A percentile compares a stretch with the other conserved stretches of the same genome.
Conservation (phyloP, 176 grass and related monocot genomes). For the Alopecurus myosuroides region DNA sequence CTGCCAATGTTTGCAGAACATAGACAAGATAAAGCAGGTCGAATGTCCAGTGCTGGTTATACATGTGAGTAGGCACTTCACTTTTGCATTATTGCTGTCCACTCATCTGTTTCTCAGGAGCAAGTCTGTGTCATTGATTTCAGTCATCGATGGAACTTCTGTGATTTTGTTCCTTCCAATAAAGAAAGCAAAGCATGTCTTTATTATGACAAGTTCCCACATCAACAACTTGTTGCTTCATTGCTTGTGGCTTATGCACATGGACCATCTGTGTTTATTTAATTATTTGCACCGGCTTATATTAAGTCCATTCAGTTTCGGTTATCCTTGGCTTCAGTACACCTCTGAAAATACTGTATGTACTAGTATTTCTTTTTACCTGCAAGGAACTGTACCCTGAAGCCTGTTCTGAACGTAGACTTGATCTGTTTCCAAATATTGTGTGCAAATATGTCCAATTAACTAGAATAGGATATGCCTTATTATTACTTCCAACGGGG, state of each 20-base stretch:
- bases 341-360: neutral
- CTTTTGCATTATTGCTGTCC: neutral
- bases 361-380: neutral
- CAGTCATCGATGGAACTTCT: neutral
- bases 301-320: neutral
- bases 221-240: neutral
- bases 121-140: neutral
- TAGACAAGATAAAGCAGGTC: conserved; percentile 95
- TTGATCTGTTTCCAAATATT: neutral
- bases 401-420: neutral
- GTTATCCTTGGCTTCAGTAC: neutral
- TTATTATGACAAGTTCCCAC: neutral
- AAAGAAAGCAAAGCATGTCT: neutral
- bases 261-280: neutral
- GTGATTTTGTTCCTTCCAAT: neutral
- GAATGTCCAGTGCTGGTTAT: conserved; percentile 91
- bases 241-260: neutral
- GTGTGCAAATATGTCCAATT: neutral
- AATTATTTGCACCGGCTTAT: neutral
- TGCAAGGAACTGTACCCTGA: neutral
- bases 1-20: conserved; percentile 58
- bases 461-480: neutral
- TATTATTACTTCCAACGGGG: neutral
- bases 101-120: neutral
- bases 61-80: conserved; percentile 64